Percentiles rank a stretch among this genome's conserved stretches.
phyloP scores from a whole-genome alignment of 108 stramenopile genomes.

The Licmophora abbreviata region DNA sequence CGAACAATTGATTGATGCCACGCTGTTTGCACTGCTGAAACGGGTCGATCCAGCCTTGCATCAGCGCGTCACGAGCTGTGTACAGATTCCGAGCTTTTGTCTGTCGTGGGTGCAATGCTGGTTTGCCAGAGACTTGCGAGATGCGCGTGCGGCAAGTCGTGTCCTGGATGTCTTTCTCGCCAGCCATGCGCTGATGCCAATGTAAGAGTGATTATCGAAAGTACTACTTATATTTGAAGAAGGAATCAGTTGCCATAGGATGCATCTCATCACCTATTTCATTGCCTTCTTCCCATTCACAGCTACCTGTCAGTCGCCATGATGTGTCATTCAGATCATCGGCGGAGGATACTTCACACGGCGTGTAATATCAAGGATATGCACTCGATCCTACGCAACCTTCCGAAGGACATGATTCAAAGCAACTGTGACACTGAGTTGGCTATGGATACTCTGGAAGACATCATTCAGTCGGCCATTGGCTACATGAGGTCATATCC shows the following conservation, averaged over 20 bases:
- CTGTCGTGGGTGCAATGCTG: constrained; percentile 1
- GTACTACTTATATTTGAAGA: background rate
- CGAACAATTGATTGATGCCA: background rate
- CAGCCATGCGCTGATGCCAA: constrained; percentile 7
- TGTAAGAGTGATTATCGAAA: constrained; percentile 3
- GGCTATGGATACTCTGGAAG: constrained; percentile 3
- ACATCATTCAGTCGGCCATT: constrained; percentile 5
- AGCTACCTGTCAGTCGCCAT: constrained; percentile 4
- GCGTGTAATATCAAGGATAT: constrained; percentile 1
- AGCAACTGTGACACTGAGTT: background rate
- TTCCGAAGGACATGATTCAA: constrained; percentile 1
- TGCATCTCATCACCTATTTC: background rate
- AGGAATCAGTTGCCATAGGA: background rate
- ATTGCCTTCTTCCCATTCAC: background rate
- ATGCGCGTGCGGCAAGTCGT: constrained; percentile 1
- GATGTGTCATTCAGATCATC: constrained; percentile 3
- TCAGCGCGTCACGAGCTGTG: background rate
- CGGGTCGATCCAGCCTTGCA: background rate
- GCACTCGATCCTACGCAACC: background rate
- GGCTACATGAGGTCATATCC: background rate
- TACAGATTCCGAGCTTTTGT: constrained; percentile 2
- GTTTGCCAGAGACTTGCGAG: constrained; percentile 5
- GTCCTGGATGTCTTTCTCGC: constrained; percentile 7
- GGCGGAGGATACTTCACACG: constrained; percentile 1
- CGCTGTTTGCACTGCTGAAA: constrained; percentile 1